A percentile compares a stretch with the other conserved stretches of the same genome.
These are phyloP conservation scores for Fusarium verrucosum DNA, from an alignment of 2,329 filamentous ascomycete genomes.

Conservation along the genomic window DNA sequence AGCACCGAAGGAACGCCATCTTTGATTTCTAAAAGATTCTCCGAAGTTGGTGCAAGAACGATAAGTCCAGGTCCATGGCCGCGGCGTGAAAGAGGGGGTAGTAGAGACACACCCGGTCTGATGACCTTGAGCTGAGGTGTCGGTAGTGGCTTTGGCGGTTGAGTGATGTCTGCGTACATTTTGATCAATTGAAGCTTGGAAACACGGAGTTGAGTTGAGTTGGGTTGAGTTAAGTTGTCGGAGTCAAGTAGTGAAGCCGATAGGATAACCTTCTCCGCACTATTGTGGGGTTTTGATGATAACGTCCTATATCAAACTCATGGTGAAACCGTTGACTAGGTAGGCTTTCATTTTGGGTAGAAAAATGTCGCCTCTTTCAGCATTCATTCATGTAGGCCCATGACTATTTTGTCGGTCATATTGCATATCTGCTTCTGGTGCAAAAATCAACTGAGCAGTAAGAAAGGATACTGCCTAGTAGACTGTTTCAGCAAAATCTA, in stretches of 20 bases:
- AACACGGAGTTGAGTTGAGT: neutral
- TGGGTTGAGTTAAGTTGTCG: neutral
- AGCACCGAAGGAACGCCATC: constrained; percentile 61
- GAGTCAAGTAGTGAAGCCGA: neutral
- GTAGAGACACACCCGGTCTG: constrained; percentile 38
- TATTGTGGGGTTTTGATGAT: constrained; percentile 9
- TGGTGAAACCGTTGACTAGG: too few relatives aligned
- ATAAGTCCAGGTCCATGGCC: constrained; percentile 52
- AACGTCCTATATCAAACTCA: neutral
- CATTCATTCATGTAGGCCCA: too few relatives aligned
- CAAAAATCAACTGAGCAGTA: too few relatives aligned
- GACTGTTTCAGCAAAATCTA: too few relatives aligned
- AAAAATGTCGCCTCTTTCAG: too few relatives aligned
- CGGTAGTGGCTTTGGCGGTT: constrained; percentile 40
- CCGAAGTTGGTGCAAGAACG: constrained; percentile 41
- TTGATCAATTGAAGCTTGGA: neutral
- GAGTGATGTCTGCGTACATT: constrained; percentile 42
- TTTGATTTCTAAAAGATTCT: constrained; percentile 32
- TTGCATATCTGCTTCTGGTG: too few relatives aligned
- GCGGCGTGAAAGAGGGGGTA: constrained; percentile 50
- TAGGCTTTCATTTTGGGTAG: too few relatives aligned
- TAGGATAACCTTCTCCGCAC: neutral
- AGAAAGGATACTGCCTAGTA: too few relatives aligned
- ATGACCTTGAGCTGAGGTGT: constrained; percentile 23
- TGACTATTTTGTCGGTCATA: too few relatives aligned